Conservation (phyloP, 192 early-diverging fungal genomes). For the Coemansia sp. region DNA sequence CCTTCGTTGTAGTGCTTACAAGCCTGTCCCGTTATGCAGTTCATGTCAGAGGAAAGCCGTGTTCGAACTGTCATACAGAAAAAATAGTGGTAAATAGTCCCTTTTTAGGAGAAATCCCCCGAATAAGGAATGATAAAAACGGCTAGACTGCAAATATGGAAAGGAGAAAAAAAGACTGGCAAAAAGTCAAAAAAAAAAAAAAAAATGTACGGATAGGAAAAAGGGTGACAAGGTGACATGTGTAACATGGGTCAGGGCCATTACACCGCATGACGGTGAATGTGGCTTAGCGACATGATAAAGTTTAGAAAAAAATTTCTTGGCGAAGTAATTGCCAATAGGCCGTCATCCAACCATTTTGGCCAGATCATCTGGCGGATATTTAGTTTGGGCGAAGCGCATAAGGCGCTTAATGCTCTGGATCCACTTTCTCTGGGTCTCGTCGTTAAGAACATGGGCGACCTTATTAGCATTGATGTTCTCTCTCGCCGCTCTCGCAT, state of each 20-base stretch:
- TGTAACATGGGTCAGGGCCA: too few species aligned
- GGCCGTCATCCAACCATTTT: constrained; percentile 40
- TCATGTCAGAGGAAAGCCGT: not conserved
- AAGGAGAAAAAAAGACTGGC: too few species aligned
- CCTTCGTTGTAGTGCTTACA: not conserved
- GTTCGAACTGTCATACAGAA: not conserved
- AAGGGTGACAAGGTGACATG: too few species aligned
- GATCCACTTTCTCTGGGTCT: constrained; percentile 98
- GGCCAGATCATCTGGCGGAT: constrained; percentile 74
- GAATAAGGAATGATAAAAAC: not conserved
- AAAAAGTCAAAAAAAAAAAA: too few species aligned
- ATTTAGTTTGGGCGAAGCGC: constrained; percentile 91
- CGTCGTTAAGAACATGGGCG: constrained; percentile 97
- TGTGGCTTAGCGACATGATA: not conserved
- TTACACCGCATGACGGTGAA: too few species aligned
- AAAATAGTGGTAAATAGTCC: not conserved
- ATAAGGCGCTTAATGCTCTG: constrained; percentile 96
- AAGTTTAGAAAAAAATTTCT: not conserved
- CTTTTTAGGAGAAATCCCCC: not conserved
- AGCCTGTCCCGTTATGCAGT: not conserved
- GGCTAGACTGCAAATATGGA: too few species aligned
- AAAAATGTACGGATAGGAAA: too few species aligned
- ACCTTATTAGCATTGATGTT: constrained; percentile 95
- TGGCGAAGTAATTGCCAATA: not conserved
- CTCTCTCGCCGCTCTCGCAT: constrained; percentile 94